Base-by-base conservation (phyloP, 306 rosid species). In the Pyrus communis region DNA sequence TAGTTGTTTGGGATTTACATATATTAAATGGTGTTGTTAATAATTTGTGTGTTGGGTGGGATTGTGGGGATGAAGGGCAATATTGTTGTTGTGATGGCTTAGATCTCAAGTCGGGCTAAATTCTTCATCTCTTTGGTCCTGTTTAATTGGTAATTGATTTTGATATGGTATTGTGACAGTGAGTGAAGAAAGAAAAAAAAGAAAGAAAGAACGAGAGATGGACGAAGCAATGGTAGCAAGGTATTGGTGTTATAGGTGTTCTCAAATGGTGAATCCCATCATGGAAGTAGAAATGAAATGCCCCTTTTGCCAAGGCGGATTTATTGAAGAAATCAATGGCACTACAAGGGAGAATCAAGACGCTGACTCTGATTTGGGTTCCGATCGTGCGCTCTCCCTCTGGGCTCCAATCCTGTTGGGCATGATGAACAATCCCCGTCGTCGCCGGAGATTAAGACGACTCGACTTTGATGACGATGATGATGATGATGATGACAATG, bases 391-490 rank as follows among this genome's bases (percentile, higher is more conserved):
- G 63, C 89, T 88, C 64, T 88, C 93, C 43, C 89, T 87, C 15
- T 90, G 95, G 93, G 97, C 96, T 1, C 97, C 96, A 3, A 88
- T 92, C 75, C 82, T 92, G 81, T 84, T 87, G 14, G 97, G 93
- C 59, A 90, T 90, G 96, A 88, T 92, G 96, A 86, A 78, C 27
- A 83, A 80, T 84, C 87, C 89, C 64, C 88, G 79, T 15, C 86
- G 87, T 33, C 93, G 82, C 13, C 74, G 86, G 22, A 82, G 91
- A 67, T 57, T 78, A 30, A 83, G 92, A 27, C 90, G 77, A 14
- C 54, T 60, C 9, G 92, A 84, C 38, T 83, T 84, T 2, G 89
- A 83, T 4, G 87, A 71, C 5, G 84, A 86, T 17, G 89, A 76
- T 1, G 82, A 81, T 45, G 89, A 81, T 4, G 74, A 78, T 2